Evolutionary conservation across 192 early-diverging fungal species (phyloP), one percentile per base, ranked within the genome.

Genomic region (Gigaspora rosea): DNA sequence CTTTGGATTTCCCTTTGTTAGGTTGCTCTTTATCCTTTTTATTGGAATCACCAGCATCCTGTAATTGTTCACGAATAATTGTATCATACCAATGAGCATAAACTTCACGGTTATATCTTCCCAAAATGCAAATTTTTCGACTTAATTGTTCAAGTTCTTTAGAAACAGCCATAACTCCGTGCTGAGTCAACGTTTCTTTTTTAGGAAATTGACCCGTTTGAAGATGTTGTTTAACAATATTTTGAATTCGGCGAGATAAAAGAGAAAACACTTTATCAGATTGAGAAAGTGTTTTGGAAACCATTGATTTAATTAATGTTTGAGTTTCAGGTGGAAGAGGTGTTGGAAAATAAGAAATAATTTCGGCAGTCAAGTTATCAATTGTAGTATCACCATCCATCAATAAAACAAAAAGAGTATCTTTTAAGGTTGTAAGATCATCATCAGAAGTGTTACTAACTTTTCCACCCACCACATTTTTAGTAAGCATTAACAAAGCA

Each of bases 401-500:
- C 41, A 84, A 61, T 12, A 84, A 51, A 8, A 65, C 65, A 18
- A 82, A 82, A 0, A 84, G 68, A 33, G 41, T 79, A 13, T 78
- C 68, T 2, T 73, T 66, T 4, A 84, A 68, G 3, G 33, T 54
- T 4, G 57, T 56, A 16, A 82, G 50, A 13, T 72, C 49, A 18
- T 62, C 57, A 11, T 62, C 57, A 11, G 16, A 36, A 49, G 74
- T 15, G n/a, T 13, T 32, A 6, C 13, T 33, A 46, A 54, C 51
- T 0, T 32, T 22, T 41, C 36, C 48, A 15, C 87, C 80, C 0
- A 80, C 77, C 2, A 85, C 83, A 71, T 93, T 94, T 77, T 89
- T 89, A 8, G 90, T 82, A 22, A 96, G 79, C 84, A 93, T 93
- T 51, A 92, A 48, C 77, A 96, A 80, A 1, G 89, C 87, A 13